A percentile compares a stretch with the other conserved stretches of the same genome.
phyloP scores from a whole-genome alignment of 1,284 basidiomycete species.

The Trichosporon sp. region DNA sequence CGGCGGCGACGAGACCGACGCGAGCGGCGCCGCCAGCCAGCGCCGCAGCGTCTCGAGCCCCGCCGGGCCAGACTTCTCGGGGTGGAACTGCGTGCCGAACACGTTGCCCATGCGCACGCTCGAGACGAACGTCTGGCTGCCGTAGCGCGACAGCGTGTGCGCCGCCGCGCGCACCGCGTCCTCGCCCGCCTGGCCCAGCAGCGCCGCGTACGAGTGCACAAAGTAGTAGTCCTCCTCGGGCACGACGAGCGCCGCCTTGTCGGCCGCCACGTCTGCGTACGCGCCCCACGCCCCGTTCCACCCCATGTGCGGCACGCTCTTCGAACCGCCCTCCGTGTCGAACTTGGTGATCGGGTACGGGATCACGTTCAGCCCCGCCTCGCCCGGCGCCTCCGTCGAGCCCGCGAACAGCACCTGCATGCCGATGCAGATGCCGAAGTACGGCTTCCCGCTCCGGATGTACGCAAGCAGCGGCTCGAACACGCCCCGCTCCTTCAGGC shows the following conservation, averaged over 20 bases:
- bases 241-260: slow-evolving; percentile 47
- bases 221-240: slow-evolving; percentile 76
- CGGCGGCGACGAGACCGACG: slow-evolving; percentile 27
- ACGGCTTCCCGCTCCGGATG: slow-evolving; percentile 83
- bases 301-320: slow-evolving; percentile 96
- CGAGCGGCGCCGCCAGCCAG: slow-evolving; percentile 65
- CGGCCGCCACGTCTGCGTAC: slow-evolving; percentile 14
- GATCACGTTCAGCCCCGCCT: slow-evolving; percentile 50
- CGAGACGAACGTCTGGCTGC: slow-evolving; percentile 86
- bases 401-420: slow-evolving; percentile 90
- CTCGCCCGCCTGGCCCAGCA: slow-evolving; percentile 55
- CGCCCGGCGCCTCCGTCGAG: slow-evolving; percentile 63
- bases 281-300: slow-evolving; percentile 70
- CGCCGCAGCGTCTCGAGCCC: slow-evolving; percentile 75
- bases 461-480: slow-evolving; percentile 77
- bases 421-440: slow-evolving; percentile 97
- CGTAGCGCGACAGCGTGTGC: slow-evolving; percentile 87
- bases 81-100: slow-evolving; percentile 96
- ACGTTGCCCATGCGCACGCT: slow-evolving; percentile 78
- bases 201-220: slow-evolving; percentile 85
- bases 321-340: slow-evolving; percentile 48
- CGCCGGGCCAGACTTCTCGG: slow-evolving; percentile 93
- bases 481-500: slow-evolving; percentile 69
- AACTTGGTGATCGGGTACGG: slow-evolving; percentile 50
- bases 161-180: slow-evolving; percentile 58